phyloP scores from a whole-genome alignment of 768 basidiomycete genomes.

The Cystobasidium tubakii region DNA sequence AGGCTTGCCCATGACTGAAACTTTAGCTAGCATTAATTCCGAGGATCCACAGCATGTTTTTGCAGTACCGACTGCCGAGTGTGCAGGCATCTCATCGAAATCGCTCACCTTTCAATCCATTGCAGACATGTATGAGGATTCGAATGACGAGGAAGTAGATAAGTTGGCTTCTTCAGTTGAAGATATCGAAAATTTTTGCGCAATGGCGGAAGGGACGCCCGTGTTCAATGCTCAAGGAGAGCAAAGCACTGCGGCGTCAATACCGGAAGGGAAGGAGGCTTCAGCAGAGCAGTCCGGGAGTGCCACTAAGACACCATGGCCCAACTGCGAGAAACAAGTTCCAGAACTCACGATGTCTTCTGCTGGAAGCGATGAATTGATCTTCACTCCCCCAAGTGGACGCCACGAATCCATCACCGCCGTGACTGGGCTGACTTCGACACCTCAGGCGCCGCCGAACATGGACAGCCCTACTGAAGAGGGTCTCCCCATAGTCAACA shows the following conservation, averaged over 20 bases:
- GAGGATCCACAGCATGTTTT: no score
- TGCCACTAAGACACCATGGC: background rate
- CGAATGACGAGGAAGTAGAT: background rate
- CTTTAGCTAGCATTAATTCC: no score
- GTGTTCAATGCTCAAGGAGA: background rate
- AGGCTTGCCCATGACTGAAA: no score
- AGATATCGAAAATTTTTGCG: conserved; percentile 1
- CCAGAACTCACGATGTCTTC: background rate
- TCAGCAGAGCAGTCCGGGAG: background rate
- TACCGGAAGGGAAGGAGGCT: background rate
- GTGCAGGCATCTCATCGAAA: background rate
- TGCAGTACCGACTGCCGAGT: background rate
- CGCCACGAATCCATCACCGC: background rate
- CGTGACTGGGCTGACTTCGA: no score
- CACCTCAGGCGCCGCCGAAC: no score
- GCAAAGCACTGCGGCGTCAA: background rate
- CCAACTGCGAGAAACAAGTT: background rate
- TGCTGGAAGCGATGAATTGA: background rate
- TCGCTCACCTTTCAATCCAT: background rate
- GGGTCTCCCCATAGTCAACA: no score
- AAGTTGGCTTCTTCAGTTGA: background rate
- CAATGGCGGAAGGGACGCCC: background rate
- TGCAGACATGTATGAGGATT: background rate
- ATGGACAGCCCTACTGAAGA: no score
- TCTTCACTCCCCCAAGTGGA: background rate